These are phyloP conservation scores for Mycena rebaudengoi DNA, from an alignment of 768 basidiomycete species.

Conservation along the genomic window DNA sequence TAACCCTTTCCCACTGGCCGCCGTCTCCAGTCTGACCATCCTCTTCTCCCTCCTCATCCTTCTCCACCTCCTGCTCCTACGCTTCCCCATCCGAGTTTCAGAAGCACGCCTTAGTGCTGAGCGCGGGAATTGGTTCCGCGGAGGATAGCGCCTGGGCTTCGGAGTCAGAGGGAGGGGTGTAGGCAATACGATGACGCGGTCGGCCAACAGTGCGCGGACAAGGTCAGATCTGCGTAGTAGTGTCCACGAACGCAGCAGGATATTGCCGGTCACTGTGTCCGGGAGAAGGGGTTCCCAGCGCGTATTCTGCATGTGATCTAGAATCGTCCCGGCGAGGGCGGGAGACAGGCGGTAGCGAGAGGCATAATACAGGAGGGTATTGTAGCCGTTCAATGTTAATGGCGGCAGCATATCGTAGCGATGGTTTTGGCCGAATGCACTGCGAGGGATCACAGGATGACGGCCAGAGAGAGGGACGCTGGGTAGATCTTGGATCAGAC, in stretches of 20 bases:
- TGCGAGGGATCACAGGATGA: conserved; percentile 24
- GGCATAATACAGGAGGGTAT: conserved; percentile 72
- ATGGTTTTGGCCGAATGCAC: conserved; percentile 9
- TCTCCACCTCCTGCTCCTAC: no score
- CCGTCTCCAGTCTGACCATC: no score
- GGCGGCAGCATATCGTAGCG: conserved; percentile 36
- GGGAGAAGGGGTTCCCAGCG: conserved; percentile 53
- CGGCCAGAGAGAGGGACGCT: conserved; percentile 28
- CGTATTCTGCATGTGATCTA: conserved; percentile 62
- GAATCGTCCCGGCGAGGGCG: conserved; percentile 53
- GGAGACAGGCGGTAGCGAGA: conserved; percentile 67
- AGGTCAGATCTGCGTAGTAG: conserved; percentile 57
- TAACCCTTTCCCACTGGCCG: no score
- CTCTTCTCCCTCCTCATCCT: no score
- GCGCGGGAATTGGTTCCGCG: no score
- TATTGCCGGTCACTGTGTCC: conserved; percentile 62
- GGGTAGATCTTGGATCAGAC: conserved; percentile 48
- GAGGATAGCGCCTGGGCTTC: no score
- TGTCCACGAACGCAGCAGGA: conserved; percentile 63
- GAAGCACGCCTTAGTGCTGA: neutral
- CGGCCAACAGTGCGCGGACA: conserved; percentile 48
- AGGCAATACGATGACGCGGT: no score
- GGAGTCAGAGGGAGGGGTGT: no score
- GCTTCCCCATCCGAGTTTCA: no score
- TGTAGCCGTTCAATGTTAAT: conserved; percentile 56